phyloP scores from a whole-genome alignment of 371 early-diverging fungal genomes.

The Phascolomyces articulosus region DNA sequence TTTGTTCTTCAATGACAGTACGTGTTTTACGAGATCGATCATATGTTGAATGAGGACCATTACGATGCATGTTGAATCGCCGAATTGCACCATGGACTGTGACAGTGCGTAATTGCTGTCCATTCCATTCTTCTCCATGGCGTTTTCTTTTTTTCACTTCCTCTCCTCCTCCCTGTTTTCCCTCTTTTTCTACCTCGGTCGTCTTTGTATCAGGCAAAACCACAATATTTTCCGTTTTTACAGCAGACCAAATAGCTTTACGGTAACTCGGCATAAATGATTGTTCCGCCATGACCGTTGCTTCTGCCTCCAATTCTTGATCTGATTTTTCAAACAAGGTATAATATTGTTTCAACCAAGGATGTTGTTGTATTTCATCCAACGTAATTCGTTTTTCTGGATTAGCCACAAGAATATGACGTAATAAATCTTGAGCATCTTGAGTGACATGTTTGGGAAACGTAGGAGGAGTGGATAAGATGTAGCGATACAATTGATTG shows the following conservation, averaged over 20 bases:
- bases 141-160: not conserved
- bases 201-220: not conserved
- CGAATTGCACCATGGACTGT: slow-evolving; percentile 14
- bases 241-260: not conserved
- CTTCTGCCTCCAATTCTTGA: slow-evolving; percentile 17
- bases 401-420: slow-evolving; percentile 62
- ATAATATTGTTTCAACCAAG: slow-evolving; percentile 25
- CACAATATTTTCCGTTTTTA: too few species aligned
- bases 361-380: slow-evolving; percentile 51
- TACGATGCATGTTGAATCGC: slow-evolving; percentile 1
- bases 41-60: not conserved
- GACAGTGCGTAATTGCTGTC: slow-evolving; percentile 10
- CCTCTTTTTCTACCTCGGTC: not conserved
- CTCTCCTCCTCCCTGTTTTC: too few species aligned
- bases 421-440: slow-evolving; percentile 54
- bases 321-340: slow-evolving; percentile 14
- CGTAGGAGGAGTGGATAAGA: slow-evolving; percentile 58
- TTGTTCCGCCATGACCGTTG: slow-evolving; percentile 4
- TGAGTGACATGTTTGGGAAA: slow-evolving; percentile 56
- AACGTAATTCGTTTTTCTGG: slow-evolving; percentile 58
- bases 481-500: slow-evolving; percentile 68
- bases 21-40: slow-evolving; percentile 14
- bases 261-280: slow-evolving; percentile 18
- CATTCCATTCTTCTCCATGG: not conserved
- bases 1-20: slow-evolving; percentile 2